phyloP scores from a whole-genome alignment of 345 rosid genomes.

The Eucalyptus curtisii region DNA sequence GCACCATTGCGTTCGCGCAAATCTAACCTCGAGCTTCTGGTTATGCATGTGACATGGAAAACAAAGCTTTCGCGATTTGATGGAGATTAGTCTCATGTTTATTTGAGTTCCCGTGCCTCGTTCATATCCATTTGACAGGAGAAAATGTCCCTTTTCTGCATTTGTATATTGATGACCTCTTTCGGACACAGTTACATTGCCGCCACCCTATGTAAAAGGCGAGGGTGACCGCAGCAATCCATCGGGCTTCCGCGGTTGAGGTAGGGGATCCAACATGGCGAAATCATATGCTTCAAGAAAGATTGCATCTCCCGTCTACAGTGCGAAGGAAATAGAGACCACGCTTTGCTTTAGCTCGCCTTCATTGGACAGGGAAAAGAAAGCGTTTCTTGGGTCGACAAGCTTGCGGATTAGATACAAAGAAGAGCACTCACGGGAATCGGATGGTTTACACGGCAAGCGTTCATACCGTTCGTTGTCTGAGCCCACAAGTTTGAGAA shows the following conservation, averaged over 20 bases:
- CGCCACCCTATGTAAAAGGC: not conserved
- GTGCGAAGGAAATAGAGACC: not conserved
- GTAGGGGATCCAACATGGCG: not conserved
- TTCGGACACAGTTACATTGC: not conserved
- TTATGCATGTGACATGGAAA: not conserved
- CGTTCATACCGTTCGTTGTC: not conserved
- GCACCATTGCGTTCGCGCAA: not conserved
- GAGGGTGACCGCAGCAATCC: not conserved
- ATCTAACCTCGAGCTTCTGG: not conserved
- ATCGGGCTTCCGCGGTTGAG: not conserved
- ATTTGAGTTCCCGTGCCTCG: not conserved
- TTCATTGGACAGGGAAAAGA: slow-evolving; percentile 12
- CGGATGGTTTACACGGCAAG: not conserved
- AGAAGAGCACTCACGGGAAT: slow-evolving; percentile 1
- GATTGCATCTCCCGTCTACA: not conserved
- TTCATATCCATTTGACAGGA: not conserved
- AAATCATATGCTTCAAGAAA: not conserved
- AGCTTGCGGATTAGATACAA: slow-evolving; percentile 10
- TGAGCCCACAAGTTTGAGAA: not conserved
- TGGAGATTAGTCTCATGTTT: not conserved
- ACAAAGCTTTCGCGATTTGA: not conserved
- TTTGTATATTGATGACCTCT: not conserved
- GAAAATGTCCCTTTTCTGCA: not conserved
- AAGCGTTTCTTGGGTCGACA: not conserved
- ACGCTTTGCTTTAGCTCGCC: slow-evolving; percentile 2